phyloP scores from a whole-genome alignment of 129 eudicot genomes.

The Artemisia annua region DNA sequence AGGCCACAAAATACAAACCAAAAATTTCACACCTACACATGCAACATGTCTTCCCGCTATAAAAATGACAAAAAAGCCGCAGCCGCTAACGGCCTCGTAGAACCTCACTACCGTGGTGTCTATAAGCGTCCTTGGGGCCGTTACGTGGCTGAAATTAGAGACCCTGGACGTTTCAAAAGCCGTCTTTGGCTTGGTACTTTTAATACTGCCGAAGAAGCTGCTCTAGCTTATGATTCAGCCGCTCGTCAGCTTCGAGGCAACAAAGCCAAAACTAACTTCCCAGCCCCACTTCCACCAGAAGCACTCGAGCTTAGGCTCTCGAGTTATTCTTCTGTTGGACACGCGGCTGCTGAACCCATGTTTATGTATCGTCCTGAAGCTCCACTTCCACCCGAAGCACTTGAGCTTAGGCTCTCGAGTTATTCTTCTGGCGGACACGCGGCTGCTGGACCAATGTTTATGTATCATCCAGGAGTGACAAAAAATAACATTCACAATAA shows the following conservation, averaged over 20 bases:
- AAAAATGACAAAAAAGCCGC: slow-evolving; percentile 7
- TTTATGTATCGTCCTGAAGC: background rate
- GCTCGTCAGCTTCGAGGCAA: slow-evolving; percentile 53
- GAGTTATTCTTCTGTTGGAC: slow-evolving; percentile 6
- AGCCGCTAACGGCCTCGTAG: slow-evolving; percentile 14
- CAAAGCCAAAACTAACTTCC: slow-evolving; percentile 59
- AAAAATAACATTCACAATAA: background rate
- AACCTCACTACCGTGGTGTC: slow-evolving; percentile 30
- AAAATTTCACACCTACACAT: slow-evolving; percentile 29
- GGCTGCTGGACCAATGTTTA: slow-evolving; percentile 26
- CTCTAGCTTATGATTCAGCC: slow-evolving; percentile 50
- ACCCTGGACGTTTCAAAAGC: slow-evolving; percentile 31
- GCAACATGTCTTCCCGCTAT: slow-evolving; percentile 20
- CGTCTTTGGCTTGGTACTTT: slow-evolving; percentile 45
- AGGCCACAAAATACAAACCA: slow-evolving; percentile 37
- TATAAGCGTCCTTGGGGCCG: slow-evolving; percentile 22
- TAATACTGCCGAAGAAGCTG: slow-evolving; percentile 50
- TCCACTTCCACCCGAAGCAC: slow-evolving; percentile 36
- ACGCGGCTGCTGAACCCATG: background rate
- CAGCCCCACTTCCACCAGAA: slow-evolving; percentile 31
- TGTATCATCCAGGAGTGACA: slow-evolving; percentile 12
- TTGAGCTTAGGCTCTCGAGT: slow-evolving; percentile 44
- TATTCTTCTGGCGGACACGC: slow-evolving; percentile 7
- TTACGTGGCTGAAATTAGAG: slow-evolving; percentile 2
- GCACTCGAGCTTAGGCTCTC: slow-evolving; percentile 46